Evolutionary conservation across 75 land plant species (phyloP).

Genomic region (Ceratopteris richardii): DNA sequence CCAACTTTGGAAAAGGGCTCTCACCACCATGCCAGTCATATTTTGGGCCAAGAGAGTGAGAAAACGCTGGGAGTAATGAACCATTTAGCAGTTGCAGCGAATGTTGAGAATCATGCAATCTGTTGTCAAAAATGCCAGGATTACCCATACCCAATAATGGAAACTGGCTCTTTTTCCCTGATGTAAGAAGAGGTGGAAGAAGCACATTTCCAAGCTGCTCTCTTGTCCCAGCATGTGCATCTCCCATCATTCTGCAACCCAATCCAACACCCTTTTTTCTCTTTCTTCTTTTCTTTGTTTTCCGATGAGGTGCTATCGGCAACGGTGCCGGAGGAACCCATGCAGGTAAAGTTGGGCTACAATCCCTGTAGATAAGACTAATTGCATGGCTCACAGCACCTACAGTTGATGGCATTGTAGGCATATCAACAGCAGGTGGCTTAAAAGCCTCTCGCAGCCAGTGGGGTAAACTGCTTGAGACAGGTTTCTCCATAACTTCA

Average conservation of each 20-base stretch:
- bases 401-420: conserved; percentile 64
- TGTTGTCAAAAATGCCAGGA: background rate
- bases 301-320: conserved; percentile 48
- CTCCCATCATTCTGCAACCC: conserved; percentile 8
- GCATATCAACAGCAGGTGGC: conserved; percentile 39
- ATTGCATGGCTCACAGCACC: conserved; percentile 87
- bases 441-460: conserved; percentile 93
- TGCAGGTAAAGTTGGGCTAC: conserved; percentile 54
- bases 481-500: conserved; percentile 16
- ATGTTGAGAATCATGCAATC: background rate
- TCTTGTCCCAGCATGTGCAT: conserved; percentile 15
- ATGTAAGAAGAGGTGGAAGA: conserved; percentile 10
- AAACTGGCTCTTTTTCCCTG: conserved; percentile 2
- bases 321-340: conserved; percentile 63
- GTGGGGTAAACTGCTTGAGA: conserved; percentile 66
- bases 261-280: conserved; percentile 10
- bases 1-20: background rate
- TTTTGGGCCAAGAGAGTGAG: background rate
- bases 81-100: background rate
- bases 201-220: conserved; percentile 12
- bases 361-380: conserved; percentile 60
- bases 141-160: background rate
- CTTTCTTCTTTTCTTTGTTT: conserved; percentile 43
- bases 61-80: background rate
- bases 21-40: background rate